These are phyloP conservation scores for Fusarium hostae DNA, from an alignment of 2,329 filamentous ascomycete genomes.

Conservation along the genomic window DNA sequence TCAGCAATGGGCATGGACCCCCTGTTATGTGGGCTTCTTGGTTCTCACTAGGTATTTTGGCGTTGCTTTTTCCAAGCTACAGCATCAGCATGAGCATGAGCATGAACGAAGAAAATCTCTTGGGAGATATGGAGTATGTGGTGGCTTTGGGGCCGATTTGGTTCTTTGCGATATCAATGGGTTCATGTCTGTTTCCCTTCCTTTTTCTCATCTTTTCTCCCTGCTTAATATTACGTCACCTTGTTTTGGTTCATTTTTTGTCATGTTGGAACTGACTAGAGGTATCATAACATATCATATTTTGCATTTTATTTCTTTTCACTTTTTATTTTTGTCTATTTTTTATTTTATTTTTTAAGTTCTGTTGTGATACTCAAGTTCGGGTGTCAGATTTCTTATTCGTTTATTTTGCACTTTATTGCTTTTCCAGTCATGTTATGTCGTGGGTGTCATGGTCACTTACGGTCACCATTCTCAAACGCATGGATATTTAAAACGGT, in stretches of 20 bases:
- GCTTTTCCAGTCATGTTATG: constrained; percentile 1
- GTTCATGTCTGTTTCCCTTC: constrained; percentile 7
- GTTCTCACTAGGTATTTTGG: constrained; percentile 12
- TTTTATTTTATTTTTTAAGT: too few species aligned
- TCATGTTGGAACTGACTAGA: not conserved
- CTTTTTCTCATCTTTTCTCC: not conserved
- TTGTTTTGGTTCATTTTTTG: not conserved
- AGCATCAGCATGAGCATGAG: not conserved
- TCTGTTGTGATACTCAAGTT: not conserved
- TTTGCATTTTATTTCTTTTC: not conserved
- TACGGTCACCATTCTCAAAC: constrained; percentile 29
- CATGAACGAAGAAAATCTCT: constrained; percentile 8
- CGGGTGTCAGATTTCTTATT: constrained; percentile 2
- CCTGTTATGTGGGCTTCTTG: constrained; percentile 1
- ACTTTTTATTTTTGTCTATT: not conserved
- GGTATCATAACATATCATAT: constrained; percentile 12
- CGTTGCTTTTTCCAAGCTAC: not conserved
- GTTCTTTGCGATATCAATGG: constrained; percentile 32
- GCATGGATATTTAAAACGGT: constrained; percentile 10
- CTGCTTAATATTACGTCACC: not conserved
- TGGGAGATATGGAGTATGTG: constrained; percentile 29
- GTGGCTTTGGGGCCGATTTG: constrained; percentile 24
- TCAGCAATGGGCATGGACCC: not conserved
- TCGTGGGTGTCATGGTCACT: constrained; percentile 5
- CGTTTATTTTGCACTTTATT: not conserved